These are phyloP conservation scores for Solanum neorickii DNA, from an alignment of 257 asterid genomes.

Conservation along the genomic window DNA sequence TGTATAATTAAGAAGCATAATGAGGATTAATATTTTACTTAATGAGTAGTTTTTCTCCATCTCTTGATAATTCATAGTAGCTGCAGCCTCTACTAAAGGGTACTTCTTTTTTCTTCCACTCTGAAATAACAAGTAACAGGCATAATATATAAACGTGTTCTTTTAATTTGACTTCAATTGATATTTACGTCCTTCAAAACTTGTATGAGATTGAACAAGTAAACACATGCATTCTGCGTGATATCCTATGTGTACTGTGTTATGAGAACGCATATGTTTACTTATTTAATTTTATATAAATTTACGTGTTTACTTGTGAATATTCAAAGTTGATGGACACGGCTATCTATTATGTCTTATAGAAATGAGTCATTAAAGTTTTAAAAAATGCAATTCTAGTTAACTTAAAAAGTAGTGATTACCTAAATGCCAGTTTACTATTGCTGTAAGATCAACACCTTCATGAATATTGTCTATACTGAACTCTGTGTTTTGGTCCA, in stretches of 20 bases:
- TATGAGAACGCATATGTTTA: too few relatives aligned
- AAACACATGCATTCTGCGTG: not conserved
- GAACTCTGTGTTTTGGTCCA: slow-evolving; percentile 59
- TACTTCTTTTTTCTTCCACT: slow-evolving; percentile 57
- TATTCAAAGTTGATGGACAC: not conserved
- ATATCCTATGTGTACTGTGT: not conserved
- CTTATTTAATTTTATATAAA: too few relatives aligned
- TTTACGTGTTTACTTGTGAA: not conserved
- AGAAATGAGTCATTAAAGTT: not conserved
- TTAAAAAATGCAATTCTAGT: not conserved
- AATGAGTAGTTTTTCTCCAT: slow-evolving; percentile 40
- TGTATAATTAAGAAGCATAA: not conserved
- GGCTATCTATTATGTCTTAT: too few relatives aligned
- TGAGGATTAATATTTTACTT: slow-evolving; percentile 17
- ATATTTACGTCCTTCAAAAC: fast-evolving
- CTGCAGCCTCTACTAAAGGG: slow-evolving; percentile 74
- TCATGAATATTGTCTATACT: slow-evolving; percentile 35
- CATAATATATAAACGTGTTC: too few relatives aligned
- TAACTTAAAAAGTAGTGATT: not conserved
- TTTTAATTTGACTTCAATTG: too few relatives aligned
- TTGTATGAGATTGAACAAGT: not conserved
- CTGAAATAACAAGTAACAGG: slow-evolving; percentile 20
- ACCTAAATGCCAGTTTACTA: slow-evolving; percentile 74
- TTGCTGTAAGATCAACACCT: slow-evolving; percentile 38
- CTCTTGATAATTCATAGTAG: slow-evolving; percentile 35